Evolutionary conservation across 805 yeast genomes (phyloP), one percentile per base, ranked within the genome.

Genomic region (Maudiozyma barnettii): DNA sequence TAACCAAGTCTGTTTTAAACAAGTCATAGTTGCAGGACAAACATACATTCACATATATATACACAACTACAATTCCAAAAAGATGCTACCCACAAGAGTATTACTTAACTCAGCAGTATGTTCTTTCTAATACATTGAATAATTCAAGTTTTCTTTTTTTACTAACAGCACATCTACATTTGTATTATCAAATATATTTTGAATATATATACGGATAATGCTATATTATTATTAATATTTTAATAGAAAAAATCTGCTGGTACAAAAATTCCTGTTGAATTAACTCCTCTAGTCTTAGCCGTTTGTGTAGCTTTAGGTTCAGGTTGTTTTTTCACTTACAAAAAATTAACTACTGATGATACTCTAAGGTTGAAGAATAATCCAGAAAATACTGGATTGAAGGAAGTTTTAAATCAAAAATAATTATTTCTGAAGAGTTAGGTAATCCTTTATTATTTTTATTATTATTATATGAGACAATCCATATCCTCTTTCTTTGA

Each of bases 241-340:
- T 40, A 16, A 49, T 53, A 67, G 66, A 71, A 69, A 55, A 70
- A 70, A 57, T 49, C 62, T 26, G 52, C 65, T 47, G 67, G 67
- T 49, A 44, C 58, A 39, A 57, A 59, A 39, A 55, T 77, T 46
- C 82, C 82, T 58, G 73, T 77, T 46, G 82, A 78, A 66, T 64
- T 78, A 57, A 74, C 78, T 49, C 82, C 82, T 60, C 68, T 78
- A 53, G 76, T 76, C 57, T 66, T 74, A 33, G 81, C 80, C 37
- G 72, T 77, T 70, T 75, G 76, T 60, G 73, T 75, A 49, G 82
- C 81, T 36, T 57, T 66, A 47, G 51, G 74, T 38, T 71, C 75
- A 35, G 81, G 79, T 46, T 54, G 69, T 51, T 78, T 63, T 67
- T 78, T 78, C 68, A 58, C 76, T 13, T 70, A 71, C 62, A 78